Base-by-base conservation (phyloP, 208 protist genomes). In the Trypanosoma platydactyli region DNA sequence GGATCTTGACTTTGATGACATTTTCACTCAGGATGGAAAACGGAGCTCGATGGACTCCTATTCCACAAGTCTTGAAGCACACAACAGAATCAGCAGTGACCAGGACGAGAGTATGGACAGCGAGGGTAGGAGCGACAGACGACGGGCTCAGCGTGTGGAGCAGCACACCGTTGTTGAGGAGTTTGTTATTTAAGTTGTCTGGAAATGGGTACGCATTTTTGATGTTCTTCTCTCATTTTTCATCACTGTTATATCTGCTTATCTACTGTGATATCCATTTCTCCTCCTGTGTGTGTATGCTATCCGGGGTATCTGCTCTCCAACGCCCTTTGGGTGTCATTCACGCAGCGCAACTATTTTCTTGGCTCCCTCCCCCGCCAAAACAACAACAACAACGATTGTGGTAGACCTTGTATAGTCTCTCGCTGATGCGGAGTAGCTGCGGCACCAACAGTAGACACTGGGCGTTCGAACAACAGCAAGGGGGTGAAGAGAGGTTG, bases 1-100 rank as follows among this genome's bases (percentile, higher is more conserved):
- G 58, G 84, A 94, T 22, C 68, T 91, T 12, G 70, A 91, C 54
- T 88, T 94, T 56, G 88, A 94, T 68, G 85, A 90, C 38, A 87
- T 92, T 50, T 90, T 94, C 55, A 77, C 76, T 13, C 27, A 52
- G 15, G 54, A 59, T 40, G 68, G 60, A 56, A 67, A 49, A 30
- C 20, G 54, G 75, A 77, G 45, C 56, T 56, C 55, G 44, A 59
- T 5, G 45, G 45, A 27, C 5, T 18, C 24, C 40, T 29, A 20
- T 12, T 48, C 18, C 25, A 16, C 1, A 16, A 13, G 20, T 58
- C 40, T 25, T 18, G 35, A 42, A 4, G 38, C 62, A 18, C 55
- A 20, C 24, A 6, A 18, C 50, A 55, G 38, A 12, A 13, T 4
- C 30, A 45, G 16, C 27, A 15, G 15, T 20, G 11, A 44, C 15